phyloP scores from a whole-genome alignment of 331 rosid genomes.

The Acacia concinna region DNA sequence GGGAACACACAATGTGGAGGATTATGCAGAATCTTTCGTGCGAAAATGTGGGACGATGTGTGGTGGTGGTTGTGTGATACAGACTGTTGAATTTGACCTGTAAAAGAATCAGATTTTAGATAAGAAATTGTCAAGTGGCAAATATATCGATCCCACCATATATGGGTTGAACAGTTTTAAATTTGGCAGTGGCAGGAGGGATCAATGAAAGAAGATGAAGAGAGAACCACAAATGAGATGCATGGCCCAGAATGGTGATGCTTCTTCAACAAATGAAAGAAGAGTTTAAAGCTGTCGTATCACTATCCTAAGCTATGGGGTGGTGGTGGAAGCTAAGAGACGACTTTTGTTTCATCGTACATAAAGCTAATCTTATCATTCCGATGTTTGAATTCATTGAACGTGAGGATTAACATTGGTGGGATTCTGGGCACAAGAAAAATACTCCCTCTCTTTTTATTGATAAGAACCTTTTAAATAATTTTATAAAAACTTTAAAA shows the following conservation, averaged over 20 bases:
- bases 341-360: background rate
- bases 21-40: background rate
- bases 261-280: background rate
- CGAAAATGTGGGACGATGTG: background rate
- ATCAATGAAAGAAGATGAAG: background rate
- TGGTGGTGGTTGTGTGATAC: background rate
- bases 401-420: background rate
- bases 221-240: background rate
- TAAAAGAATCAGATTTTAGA: no score
- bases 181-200: background rate
- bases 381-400: background rate
- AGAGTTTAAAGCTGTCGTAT: background rate
- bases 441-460: no score
- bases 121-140: background rate
- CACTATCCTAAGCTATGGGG: background rate
- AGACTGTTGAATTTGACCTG: no score
- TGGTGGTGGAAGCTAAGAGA: background rate
- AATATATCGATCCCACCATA: background rate
- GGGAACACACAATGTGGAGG: background rate
- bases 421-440: no score
- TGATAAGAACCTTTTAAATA: no score
- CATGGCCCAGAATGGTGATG: background rate
- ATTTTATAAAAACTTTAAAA: no score
- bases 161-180: background rate
- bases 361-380: background rate